Base-by-base conservation (phyloP, 768 basidiomycete species). In the Boletus speciosus region DNA sequence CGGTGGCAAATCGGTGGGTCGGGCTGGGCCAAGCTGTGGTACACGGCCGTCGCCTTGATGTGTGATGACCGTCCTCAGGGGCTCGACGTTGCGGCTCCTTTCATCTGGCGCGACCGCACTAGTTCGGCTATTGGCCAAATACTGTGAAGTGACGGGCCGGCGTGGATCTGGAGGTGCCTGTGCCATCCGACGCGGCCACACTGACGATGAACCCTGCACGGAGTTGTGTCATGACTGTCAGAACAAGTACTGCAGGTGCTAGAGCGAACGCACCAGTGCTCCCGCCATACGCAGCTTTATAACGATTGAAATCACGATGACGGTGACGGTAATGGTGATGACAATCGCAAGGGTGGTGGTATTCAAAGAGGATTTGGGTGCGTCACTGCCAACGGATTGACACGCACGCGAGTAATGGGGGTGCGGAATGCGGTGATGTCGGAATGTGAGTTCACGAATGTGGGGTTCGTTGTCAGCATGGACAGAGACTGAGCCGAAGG, bases 261-360 rank as follows among this genome's bases (percentile, higher is more conserved):
- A 8, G 12, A 25, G 25, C 6, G 23, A 47, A 11, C 32, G 3
- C n/a, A 34, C 45, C 11, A 23, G 32, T 23, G 6, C 8, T 15
- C 2, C 9, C 7, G 5, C 5, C 25, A 1, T 5, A 27, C 25
- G 25, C 25, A 27, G 25, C 25, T 27, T 27, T 27, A 6, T 27
- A 27, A 27, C 5, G 25, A 27, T 1, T 27, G 5, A 6, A 27
- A 45, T 12, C 31, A 34, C 2, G 5, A 2, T 0, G 1, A 15
- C 0, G 32, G 34, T 1, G 7, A 21, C 0, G 14, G 8, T 2
- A 10, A 46, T 2, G 12, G 31, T 2, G 1, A 46, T 1, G 19
- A 23, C 1, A 15, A 46, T 21, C 8, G 7, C 9, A 29, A 9
- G 8, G 14, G 21, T 0, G 32, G 2, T 3, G 1, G 0, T 8